Conservation (phyloP, 2,329 filamentous ascomycete species). For the Beauveria bassiana region DNA sequence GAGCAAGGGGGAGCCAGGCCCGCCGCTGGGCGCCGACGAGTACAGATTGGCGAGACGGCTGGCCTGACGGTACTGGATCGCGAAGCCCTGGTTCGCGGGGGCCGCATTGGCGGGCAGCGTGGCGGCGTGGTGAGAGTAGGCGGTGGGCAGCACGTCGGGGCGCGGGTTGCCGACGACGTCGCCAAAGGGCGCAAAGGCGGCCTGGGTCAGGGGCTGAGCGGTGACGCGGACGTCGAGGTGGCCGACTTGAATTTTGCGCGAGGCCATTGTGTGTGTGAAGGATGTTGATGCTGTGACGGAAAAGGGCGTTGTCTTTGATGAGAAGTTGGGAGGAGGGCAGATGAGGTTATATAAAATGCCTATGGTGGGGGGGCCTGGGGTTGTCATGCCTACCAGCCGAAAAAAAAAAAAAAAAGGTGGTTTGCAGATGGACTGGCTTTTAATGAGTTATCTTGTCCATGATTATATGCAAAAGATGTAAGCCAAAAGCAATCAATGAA, state of each 20-base stretch:
- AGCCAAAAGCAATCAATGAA: background rate
- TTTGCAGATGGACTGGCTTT: background rate
- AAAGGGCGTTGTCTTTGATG: background rate
- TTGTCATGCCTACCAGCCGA: background rate
- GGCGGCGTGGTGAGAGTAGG: constrained; percentile 31
- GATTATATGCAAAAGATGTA: background rate
- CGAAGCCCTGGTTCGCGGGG: constrained; percentile 76
- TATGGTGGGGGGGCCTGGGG: background rate
- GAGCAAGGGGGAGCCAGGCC: constrained; percentile 53
- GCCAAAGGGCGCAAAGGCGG: constrained; percentile 71
- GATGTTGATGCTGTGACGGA: background rate
- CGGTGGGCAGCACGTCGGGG: constrained; percentile 44
- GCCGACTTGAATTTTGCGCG: constrained; percentile 10
- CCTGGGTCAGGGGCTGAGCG: constrained; percentile 58
- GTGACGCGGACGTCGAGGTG: constrained; percentile 32
- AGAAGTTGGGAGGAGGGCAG: background rate
- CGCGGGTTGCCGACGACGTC: constrained; percentile 71
- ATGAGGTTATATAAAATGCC: background rate
- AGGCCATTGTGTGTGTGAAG: background rate
- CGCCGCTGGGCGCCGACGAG: constrained; percentile 48
- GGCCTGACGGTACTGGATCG: constrained; percentile 77
- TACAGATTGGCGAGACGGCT: constrained; percentile 69
- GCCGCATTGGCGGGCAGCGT: constrained; percentile 40
- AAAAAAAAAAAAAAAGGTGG: background rate
- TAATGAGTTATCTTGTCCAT: background rate